Conservation (phyloP, 164 flowering plant genomes). For the Tinospora cordifolia region DNA sequence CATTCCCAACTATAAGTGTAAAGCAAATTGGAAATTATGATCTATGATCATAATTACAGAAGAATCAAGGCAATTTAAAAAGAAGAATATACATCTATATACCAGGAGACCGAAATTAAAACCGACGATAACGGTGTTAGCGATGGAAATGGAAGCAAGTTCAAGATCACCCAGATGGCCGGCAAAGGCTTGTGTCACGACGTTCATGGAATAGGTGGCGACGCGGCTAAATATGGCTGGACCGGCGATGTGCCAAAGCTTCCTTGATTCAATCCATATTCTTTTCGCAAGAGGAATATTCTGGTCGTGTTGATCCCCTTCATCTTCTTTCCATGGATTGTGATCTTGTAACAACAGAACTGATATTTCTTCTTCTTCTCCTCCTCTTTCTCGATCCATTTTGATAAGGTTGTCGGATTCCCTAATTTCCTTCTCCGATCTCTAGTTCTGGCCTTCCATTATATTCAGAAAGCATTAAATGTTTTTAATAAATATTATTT, state of each 20-base stretch:
- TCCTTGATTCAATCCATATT: constrained; percentile 42
- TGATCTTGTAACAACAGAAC: constrained; percentile 5
- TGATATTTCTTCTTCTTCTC: too few relatives aligned
- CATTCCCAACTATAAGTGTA: constrained; percentile 46
- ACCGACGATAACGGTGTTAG: constrained; percentile 44
- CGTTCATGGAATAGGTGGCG: constrained; percentile 36
- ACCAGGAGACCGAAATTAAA: constrained; percentile 47
- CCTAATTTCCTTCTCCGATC: too few relatives aligned
- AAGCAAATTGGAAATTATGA: neutral
- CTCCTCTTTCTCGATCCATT: too few relatives aligned
- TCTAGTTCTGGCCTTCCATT: too few relatives aligned
- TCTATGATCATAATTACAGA: neutral
- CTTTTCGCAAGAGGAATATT: constrained; percentile 8
- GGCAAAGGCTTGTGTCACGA: constrained; percentile 50
- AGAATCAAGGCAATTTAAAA: neutral
- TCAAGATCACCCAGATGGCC: constrained; percentile 63
- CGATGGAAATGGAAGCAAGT: constrained; percentile 57
- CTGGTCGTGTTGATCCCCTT: neutral
- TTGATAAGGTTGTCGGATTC: too few relatives aligned
- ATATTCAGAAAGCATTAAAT: too few relatives aligned
- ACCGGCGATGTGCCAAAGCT: constrained; percentile 53
- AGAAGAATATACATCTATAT: constrained; percentile 2
- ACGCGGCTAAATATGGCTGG: constrained; percentile 53
- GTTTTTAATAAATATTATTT: too few relatives aligned
- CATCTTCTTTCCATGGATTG: neutral